Base-by-base conservation (phyloP, 305 asterid genomes). In the Coffea humblotiana region DNA sequence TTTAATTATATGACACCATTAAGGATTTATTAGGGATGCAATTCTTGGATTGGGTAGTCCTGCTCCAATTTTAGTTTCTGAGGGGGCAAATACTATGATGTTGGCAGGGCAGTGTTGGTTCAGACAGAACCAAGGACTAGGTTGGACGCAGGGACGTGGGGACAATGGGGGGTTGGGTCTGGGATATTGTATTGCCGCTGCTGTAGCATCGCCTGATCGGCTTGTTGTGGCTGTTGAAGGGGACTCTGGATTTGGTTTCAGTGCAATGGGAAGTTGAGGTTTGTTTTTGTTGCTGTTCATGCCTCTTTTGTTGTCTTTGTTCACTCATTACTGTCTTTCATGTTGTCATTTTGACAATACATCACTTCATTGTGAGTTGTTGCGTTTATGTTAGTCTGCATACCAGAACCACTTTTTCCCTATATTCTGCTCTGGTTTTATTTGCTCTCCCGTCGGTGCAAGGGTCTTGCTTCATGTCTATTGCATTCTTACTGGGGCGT, bases 251-350 rank as follows among this genome's bases (percentile, higher is more conserved):
- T 94, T 94, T 77, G 98, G 98, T 58, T 92, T 92, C 88, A 94
- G 97, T 88, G 98, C 94, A 48, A 94, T 94, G 97, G 97, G 98
- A 94, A 89, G 97, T 92, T 12, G 97, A 94, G 97, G 97, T 91
- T 80, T 35, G 84, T 84, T 71, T 72, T 70, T 51, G 18, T 79
- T 78, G 32, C 70, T 43, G 48, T 77, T n/a, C 56, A 19, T 82
- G 9, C 2, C 4, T 27, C 15, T 29, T 71, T 40, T 64, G 66
- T 12, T 35, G 65, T 71, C 64, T 78, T 2, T 54, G 14, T 37
- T 37, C 65, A 25, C 10, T 65, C 23, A 43, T 14, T 23, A 40
- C 61, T 72, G 23, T 35, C 7, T 4, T 0, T 27, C 51, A 35
- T 48, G 0, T 47, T 10, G 14, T 45, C 40, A 54, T 54, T 48